phyloP scores from a whole-genome alignment of 1,284 basidiomycete species.

The Leccinum fallax region DNA sequence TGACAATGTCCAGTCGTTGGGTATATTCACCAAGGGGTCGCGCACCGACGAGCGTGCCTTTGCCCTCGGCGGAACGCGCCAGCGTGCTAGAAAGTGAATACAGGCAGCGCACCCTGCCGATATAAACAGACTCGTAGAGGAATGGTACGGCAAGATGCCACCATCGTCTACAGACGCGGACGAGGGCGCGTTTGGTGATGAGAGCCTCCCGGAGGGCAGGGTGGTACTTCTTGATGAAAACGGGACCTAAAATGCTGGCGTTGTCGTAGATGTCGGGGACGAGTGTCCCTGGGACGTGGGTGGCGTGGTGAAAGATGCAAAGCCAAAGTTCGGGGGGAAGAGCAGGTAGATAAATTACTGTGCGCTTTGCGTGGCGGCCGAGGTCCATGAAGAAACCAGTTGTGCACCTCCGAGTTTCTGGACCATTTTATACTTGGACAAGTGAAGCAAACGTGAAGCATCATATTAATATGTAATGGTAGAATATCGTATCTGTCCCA shows the following conservation, averaged over 20 bases:
- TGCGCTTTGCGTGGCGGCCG: background rate
- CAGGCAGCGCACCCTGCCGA: slow-evolving; percentile 28
- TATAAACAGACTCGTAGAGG: slow-evolving; percentile 37
- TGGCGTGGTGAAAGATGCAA: slow-evolving; percentile 36
- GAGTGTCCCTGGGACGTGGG: slow-evolving; percentile 31
- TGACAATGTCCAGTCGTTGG: slow-evolving; percentile 38
- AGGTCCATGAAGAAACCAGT: background rate
- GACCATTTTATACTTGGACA: background rate
- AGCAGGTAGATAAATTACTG: slow-evolving; percentile 1
- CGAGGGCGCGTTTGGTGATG: slow-evolving; percentile 38
- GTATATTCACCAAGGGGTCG: slow-evolving; percentile 32
- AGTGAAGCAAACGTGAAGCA: background rate
- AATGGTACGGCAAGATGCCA: slow-evolving; percentile 33
- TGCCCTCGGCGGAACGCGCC: slow-evolving; percentile 11
- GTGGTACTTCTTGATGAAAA: slow-evolving; percentile 9
- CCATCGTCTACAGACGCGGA: slow-evolving; percentile 44
- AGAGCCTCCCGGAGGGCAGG: slow-evolving; percentile 22
- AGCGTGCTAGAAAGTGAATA: slow-evolving; percentile 29
- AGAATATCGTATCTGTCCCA: background rate
- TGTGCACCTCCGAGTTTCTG: background rate
- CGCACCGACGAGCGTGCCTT: slow-evolving; percentile 8
- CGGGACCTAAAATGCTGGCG: slow-evolving; percentile 15
- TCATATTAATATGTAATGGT: background rate
- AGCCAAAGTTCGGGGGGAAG: slow-evolving; percentile 44
- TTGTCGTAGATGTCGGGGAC: slow-evolving; percentile 29